These are phyloP conservation scores for Panus rudis DNA, from an alignment of 768 basidiomycete species.

Conservation along the genomic window DNA sequence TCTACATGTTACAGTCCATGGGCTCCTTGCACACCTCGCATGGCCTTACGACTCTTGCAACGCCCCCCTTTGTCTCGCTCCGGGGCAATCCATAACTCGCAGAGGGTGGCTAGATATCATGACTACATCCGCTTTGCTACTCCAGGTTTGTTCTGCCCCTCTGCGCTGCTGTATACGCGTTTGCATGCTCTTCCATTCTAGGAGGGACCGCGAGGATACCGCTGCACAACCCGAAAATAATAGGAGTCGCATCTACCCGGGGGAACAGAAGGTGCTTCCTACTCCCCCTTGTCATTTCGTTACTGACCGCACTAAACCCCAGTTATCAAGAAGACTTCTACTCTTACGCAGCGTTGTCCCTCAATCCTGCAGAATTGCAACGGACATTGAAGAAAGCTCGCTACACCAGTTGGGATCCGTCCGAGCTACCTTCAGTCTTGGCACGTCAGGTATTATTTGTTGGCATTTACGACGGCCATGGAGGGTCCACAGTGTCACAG, in stretches of 20 bases:
- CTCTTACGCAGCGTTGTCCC: slow-evolving; percentile 64
- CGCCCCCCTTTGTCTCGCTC: slow-evolving; percentile 1
- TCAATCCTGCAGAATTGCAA: slow-evolving; percentile 70
- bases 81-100: too few relatives aligned
- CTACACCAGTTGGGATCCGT: slow-evolving; percentile 68
- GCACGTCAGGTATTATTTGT: slow-evolving; percentile 77
- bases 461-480: slow-evolving; percentile 92
- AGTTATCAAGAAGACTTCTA: slow-evolving; percentile 92
- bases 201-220: slow-evolving; percentile 65
- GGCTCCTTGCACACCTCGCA: slow-evolving; percentile 6
- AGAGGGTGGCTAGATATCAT: slow-evolving; percentile 53
- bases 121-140: slow-evolving; percentile 57
- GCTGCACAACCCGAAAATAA: slow-evolving; percentile 67
- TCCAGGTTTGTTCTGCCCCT: too few relatives aligned
- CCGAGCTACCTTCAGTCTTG: slow-evolving; percentile 42
- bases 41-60: slow-evolving; percentile 10
- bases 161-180: too few relatives aligned
- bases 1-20: slow-evolving; percentile 11
- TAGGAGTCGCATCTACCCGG: slow-evolving; percentile 68
- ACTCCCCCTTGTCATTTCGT: background rate
- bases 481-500: slow-evolving; percentile 84
- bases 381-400: slow-evolving; percentile 54
- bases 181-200: slow-evolving; percentile 20
- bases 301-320: background rate
- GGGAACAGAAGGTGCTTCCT: slow-evolving; percentile 60